phyloP scores from a whole-genome alignment of 768 basidiomycete genomes.

The Leccinellum albellum region DNA sequence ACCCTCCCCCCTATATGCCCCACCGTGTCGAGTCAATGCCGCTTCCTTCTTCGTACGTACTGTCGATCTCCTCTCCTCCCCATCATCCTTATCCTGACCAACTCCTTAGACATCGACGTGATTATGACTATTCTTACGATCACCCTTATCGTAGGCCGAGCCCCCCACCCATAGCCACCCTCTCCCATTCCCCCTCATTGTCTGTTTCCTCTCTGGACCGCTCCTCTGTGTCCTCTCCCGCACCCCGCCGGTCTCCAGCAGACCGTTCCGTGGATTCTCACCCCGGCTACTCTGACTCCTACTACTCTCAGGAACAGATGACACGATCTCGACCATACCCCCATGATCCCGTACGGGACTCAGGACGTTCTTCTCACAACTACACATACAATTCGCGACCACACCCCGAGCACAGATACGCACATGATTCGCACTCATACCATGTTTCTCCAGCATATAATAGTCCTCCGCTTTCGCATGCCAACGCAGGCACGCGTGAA shows the following conservation, averaged over 20 bases:
- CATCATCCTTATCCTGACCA: constrained; percentile 33
- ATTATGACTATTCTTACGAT: constrained; percentile 42
- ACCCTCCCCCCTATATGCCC: constrained; percentile 40
- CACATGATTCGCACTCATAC: constrained; percentile 33
- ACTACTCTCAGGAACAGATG: constrained; percentile 37
- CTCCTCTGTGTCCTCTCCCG: constrained; percentile 57
- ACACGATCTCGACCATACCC: constrained; percentile 31
- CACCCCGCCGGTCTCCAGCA: constrained; percentile 41
- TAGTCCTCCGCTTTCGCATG: constrained; percentile 27
- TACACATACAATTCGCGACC: constrained; percentile 27
- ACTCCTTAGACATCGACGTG: constrained; percentile 31
- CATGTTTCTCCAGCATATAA: constrained; percentile 24
- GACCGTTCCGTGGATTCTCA: constrained; percentile 30
- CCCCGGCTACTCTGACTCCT: constrained; percentile 34
- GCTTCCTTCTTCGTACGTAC: constrained; percentile 33
- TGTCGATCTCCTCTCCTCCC: constrained; percentile 20
- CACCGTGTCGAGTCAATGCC: constrained; percentile 44
- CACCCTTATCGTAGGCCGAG: constrained; percentile 38
- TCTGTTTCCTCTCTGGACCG: constrained; percentile 59
- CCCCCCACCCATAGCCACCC: constrained; percentile 48
- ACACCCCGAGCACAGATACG: constrained; percentile 30
- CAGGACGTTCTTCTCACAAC: constrained; percentile 34
- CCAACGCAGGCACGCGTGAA: constrained; percentile 21
- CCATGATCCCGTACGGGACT: constrained; percentile 32
- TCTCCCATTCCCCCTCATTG: constrained; percentile 57